Evolutionary conservation across 2,329 filamentous ascomycete species (phyloP).

Genomic region (Colletotrichum lentis): DNA sequence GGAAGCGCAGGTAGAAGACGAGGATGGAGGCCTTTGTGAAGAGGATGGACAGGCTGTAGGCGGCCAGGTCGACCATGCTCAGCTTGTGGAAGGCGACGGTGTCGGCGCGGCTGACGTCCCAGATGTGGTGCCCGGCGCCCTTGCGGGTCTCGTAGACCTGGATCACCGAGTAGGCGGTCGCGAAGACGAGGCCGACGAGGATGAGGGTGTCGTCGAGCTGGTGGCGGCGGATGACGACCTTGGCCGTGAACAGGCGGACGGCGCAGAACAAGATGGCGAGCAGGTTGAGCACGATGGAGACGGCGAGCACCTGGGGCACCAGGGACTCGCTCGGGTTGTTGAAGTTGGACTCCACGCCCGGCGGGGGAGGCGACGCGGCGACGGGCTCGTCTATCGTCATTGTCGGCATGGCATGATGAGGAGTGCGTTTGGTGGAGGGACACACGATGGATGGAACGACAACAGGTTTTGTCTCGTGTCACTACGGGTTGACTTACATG

Average conservation of each 20-base stretch:
- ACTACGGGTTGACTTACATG: background rate
- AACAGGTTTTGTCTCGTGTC: background rate
- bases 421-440: background rate
- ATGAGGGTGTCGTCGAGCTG: conserved; percentile 34
- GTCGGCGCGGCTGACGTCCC: conserved; percentile 23
- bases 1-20: conserved; percentile 40
- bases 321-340: conserved; percentile 28
- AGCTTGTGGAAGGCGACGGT: conserved; percentile 29
- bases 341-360: conserved; percentile 28
- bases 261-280: conserved; percentile 33
- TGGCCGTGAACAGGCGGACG: conserved; percentile 29
- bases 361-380: conserved; percentile 17
- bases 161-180: conserved; percentile 26
- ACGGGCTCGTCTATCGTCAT: conserved; percentile 16
- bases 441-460: background rate
- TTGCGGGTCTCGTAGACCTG: conserved; percentile 34
- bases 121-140: conserved; percentile 27
- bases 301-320: conserved; percentile 32
- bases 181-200: conserved; percentile 27
- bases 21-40: conserved; percentile 41
- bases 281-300: conserved; percentile 29
- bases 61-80: conserved; percentile 33
- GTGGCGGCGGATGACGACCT: conserved; percentile 27
- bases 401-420: conserved; percentile 27
- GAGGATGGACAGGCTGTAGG: conserved; percentile 39